A percentile compares a stretch with the other conserved stretches of the same genome.
These are phyloP conservation scores for Debaryomyces robertsiae DNA, from an alignment of 1,139 yeast genomes.

Conservation along the genomic window DNA sequence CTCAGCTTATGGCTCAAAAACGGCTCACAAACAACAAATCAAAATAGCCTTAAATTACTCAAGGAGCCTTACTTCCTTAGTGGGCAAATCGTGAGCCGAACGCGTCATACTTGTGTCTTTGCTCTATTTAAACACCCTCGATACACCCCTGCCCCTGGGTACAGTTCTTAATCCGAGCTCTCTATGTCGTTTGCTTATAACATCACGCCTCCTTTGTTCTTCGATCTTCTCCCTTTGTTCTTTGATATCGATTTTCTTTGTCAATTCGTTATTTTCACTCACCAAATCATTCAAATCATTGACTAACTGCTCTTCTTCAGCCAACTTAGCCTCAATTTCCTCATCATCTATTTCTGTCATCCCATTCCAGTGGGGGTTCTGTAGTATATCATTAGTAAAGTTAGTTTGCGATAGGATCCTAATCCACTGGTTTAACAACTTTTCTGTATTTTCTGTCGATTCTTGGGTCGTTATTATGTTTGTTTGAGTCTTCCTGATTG, in stretches of 20 bases:
- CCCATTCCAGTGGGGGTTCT: conserved; percentile 37
- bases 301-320: conserved; percentile 27
- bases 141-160: conserved; percentile 6
- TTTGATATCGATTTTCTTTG: conserved; percentile 26
- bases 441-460: conserved; percentile 39
- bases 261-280: conserved; percentile 32
- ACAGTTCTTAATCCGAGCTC: conserved; percentile 26
- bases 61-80: too few relatives aligned
- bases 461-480: conserved; percentile 35
- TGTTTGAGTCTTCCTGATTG: conserved; percentile 30
- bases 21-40: too few relatives aligned
- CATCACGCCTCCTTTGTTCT: conserved; percentile 19
- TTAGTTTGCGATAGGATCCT: conserved; percentile 49
- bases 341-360: conserved; percentile 24
- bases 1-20: too few relatives aligned
- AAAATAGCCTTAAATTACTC: too few relatives aligned
- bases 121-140: conserved; percentile 11
- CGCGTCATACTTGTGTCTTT: too few relatives aligned
- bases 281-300: conserved; percentile 29
- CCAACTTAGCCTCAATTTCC: conserved; percentile 21
- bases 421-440: conserved; percentile 48
- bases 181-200: conserved; percentile 23
- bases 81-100: too few relatives aligned
- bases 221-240: conserved; percentile 23
- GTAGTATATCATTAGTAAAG: conserved; percentile 41